Conservation (phyloP, 2,329 filamentous ascomycete genomes). For the Penicillium sp. region DNA sequence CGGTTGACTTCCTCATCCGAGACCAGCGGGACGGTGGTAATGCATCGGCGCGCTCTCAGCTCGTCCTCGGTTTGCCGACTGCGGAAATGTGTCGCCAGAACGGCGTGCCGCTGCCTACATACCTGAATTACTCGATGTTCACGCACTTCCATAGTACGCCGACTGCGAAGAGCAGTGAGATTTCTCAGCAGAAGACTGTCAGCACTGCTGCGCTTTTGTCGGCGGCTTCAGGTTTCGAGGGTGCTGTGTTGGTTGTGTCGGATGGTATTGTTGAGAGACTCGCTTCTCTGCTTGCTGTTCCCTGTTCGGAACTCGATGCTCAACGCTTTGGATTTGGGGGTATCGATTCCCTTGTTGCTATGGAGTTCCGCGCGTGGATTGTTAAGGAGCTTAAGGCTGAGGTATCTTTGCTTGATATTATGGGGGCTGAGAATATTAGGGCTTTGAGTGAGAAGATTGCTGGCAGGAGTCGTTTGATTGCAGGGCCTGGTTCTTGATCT, state of each 20-base stretch:
- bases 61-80: slow-evolving; percentile 20
- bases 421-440: slow-evolving; percentile 21
- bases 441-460: slow-evolving; percentile 19
- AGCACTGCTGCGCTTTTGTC: slow-evolving; percentile 9
- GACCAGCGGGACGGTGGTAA: neutral
- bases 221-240: neutral
- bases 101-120: slow-evolving; percentile 19
- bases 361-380: slow-evolving; percentile 33
- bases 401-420: slow-evolving; percentile 22
- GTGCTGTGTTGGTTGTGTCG: slow-evolving; percentile 13
- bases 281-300: slow-evolving; percentile 23
- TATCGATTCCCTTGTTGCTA: slow-evolving; percentile 32
- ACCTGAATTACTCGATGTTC: slow-evolving; percentile 29
- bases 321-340: slow-evolving; percentile 23
- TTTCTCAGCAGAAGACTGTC: slow-evolving; percentile 3
- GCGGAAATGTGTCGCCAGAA: slow-evolving; percentile 20
- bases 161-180: neutral
- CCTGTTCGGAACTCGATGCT: slow-evolving; percentile 26
- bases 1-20: slow-evolving; percentile 20
- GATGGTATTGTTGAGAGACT: slow-evolving; percentile 17
- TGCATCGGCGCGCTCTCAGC: neutral
- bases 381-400: slow-evolving; percentile 29
- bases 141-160: slow-evolving; percentile 12
- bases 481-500: neutral
- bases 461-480: slow-evolving; percentile 7